Evolutionary conservation across 2,329 filamentous ascomycete genomes (phyloP).

Genomic region (Beauveria varroae): DNA sequence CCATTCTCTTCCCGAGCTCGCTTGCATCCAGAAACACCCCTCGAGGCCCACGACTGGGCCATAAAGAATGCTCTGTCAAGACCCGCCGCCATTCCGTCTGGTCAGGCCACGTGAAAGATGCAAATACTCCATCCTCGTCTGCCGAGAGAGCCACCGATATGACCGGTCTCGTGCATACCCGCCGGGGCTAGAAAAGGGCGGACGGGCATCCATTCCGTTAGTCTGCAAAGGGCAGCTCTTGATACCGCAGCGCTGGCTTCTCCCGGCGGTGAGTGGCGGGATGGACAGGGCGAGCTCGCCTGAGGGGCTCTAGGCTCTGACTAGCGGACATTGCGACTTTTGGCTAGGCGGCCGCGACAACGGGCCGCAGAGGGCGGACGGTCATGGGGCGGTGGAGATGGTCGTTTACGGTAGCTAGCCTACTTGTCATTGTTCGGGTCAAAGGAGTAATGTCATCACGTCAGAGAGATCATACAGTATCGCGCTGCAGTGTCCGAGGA

Average conservation of each 20-base stretch:
- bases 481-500: not conserved
- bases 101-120: not conserved
- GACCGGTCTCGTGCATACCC: conserved; percentile 12
- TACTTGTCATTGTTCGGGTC: not conserved
- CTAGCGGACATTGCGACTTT: not conserved
- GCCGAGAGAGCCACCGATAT: not conserved
- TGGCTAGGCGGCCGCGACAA: conserved; percentile 17
- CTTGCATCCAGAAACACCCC: not conserved
- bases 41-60: not conserved
- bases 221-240: not conserved
- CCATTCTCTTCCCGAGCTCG: not conserved
- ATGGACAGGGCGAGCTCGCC: not conserved
- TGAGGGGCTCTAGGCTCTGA: not conserved
- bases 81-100: not conserved
- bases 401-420: too few relatives aligned
- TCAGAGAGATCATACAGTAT: too few relatives aligned
- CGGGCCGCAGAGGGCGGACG: conserved; percentile 19
- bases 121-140: not conserved
- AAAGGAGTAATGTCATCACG: too few relatives aligned
- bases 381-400: conserved; percentile 12
- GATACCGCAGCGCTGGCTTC: not conserved
- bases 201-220: not conserved
- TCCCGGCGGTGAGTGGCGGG: not conserved
- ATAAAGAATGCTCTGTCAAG: too few relatives aligned
- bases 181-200: conserved; percentile 11